Conservation (phyloP, 208 protist species). For the Vickermania ingenoplastis region DNA sequence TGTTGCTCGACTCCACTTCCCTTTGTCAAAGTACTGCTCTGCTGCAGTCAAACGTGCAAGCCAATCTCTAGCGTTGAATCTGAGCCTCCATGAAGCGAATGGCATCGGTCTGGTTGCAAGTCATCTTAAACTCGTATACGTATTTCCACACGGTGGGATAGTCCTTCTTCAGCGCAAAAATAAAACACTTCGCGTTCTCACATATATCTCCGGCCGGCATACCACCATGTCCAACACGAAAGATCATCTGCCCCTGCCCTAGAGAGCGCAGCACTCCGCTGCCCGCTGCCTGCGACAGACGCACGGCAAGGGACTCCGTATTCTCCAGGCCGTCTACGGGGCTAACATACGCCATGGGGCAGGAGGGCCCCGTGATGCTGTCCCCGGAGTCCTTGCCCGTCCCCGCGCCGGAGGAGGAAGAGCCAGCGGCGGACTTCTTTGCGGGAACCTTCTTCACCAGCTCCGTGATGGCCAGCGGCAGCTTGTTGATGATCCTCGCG, state of each 20-base stretch:
- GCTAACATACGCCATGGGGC: slow-evolving; percentile 30
- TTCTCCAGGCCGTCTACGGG: slow-evolving; percentile 53
- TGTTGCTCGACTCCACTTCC: no score
- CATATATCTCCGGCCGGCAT: slow-evolving; percentile 81
- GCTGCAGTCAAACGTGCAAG: not conserved
- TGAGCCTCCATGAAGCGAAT: slow-evolving; percentile 86
- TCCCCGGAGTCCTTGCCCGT: not conserved
- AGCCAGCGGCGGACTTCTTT: not conserved
- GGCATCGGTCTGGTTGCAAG: slow-evolving; percentile 51
- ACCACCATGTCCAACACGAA: slow-evolving; percentile 73
- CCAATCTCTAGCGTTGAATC: slow-evolving; percentile 28
- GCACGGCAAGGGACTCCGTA: slow-evolving; percentile 36
- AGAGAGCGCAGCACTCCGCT: slow-evolving; percentile 23
- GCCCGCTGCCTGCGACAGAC: slow-evolving; percentile 50
- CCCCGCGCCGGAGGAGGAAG: slow-evolving; percentile 3
- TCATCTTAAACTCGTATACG: slow-evolving; percentile 73
- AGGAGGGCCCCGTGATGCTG: slow-evolving; percentile 2
- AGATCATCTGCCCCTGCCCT: slow-evolving; percentile 34
- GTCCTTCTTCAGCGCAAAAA: slow-evolving; percentile 61
- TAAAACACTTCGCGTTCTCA: slow-evolving; percentile 75
- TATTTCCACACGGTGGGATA: slow-evolving; percentile 75
- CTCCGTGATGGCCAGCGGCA: slow-evolving; percentile 41
- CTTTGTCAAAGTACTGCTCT: no score
- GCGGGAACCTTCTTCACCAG: slow-evolving; percentile 6
- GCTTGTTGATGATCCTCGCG: slow-evolving; percentile 45